Percentiles rank a stretch among this genome's conserved stretches.
phyloP scores from a whole-genome alignment of 2,329 filamentous ascomycete genomes.

The Dactylellina leptospora region DNA sequence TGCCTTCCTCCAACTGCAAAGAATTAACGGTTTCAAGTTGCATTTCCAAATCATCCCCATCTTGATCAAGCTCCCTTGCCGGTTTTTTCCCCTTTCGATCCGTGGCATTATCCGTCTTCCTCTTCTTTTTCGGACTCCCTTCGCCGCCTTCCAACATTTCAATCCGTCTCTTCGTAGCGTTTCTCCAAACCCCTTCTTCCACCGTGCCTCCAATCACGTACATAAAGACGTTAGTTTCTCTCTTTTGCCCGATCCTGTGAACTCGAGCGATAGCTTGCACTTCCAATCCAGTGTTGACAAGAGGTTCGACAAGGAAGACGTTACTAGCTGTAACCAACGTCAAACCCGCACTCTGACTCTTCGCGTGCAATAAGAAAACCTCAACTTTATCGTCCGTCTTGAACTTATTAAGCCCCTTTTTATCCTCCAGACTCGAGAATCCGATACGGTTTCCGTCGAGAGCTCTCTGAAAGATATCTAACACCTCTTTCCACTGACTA shows the following conservation, averaged over 20 bases:
- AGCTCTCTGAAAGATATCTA: conserved; percentile 75
- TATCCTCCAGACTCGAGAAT: conserved; percentile 73
- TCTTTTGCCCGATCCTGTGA: conserved; percentile 89
- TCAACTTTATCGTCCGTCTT: conserved; percentile 70
- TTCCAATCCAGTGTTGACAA: conserved; percentile 92
- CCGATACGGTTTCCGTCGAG: conserved; percentile 77
- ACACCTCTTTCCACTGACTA: conserved; percentile 85
- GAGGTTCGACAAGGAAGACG: conserved; percentile 91
- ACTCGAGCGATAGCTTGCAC: conserved; percentile 94
- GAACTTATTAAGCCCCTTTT: conserved; percentile 77
- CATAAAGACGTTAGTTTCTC: conserved; percentile 91
- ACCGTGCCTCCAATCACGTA: conserved; percentile 91
- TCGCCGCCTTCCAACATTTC: conserved; percentile 30
- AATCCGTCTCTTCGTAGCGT: conserved; percentile 68
- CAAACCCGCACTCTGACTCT: conserved; percentile 79
- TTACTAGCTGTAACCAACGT: conserved; percentile 93
- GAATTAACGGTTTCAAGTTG: conserved; percentile 84
- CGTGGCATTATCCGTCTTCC: conserved; percentile 55
- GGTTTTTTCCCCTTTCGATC: conserved; percentile 38
- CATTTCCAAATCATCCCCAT: conserved; percentile 65
- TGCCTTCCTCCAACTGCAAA: conserved; percentile 77
- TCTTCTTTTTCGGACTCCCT: conserved; percentile 54
- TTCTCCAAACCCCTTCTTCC: conserved; percentile 89
- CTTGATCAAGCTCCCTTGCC: conserved; percentile 25
- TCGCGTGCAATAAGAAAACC: conserved; percentile 82